A percentile compares a stretch with the other conserved stretches of the same genome.
Evolutionary conservation across 2,329 filamentous ascomycete species (phyloP).

Genomic region (Metarhizium brunneum): DNA sequence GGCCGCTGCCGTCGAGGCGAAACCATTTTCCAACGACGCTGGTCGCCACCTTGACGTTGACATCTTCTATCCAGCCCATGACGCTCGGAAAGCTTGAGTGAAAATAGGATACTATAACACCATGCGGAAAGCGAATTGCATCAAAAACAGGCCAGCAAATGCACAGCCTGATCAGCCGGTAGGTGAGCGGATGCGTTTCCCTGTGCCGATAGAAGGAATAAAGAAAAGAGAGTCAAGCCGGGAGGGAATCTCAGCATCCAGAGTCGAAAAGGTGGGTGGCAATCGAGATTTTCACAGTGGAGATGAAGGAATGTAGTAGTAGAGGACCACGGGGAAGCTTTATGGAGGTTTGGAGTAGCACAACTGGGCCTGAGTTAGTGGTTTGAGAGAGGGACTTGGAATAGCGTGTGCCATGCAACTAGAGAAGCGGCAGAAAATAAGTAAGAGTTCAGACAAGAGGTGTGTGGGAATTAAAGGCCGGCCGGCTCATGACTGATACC

Average conservation of each 20-base stretch:
- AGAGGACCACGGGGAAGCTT: neutral
- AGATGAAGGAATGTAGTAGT: neutral
- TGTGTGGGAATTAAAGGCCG: neutral
- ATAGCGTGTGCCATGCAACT: constrained; percentile 1
- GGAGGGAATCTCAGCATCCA: neutral
- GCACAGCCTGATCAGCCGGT: neutral
- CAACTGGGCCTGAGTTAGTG: neutral
- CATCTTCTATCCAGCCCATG: constrained; percentile 40
- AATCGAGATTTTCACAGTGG: neutral
- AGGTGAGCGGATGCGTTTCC: neutral
- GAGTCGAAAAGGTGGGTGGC: constrained; percentile 1
- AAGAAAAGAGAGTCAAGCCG: neutral
- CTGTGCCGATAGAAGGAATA: neutral
- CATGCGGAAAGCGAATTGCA: neutral
- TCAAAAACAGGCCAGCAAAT: neutral
- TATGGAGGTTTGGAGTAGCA: neutral
- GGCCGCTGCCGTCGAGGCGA: constrained; percentile 70
- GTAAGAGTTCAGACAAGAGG: neutral
- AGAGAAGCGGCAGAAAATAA: neutral
- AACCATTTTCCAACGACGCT: constrained; percentile 65
- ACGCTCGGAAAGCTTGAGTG: neutral
- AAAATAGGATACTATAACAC: neutral
- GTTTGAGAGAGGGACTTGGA: neutral
- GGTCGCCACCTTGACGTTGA: constrained; percentile 51
- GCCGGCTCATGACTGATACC: neutral